phyloP scores from a whole-genome alignment of 2,329 filamentous ascomycete genomes.

The Cordyceps tenuipes region DNA sequence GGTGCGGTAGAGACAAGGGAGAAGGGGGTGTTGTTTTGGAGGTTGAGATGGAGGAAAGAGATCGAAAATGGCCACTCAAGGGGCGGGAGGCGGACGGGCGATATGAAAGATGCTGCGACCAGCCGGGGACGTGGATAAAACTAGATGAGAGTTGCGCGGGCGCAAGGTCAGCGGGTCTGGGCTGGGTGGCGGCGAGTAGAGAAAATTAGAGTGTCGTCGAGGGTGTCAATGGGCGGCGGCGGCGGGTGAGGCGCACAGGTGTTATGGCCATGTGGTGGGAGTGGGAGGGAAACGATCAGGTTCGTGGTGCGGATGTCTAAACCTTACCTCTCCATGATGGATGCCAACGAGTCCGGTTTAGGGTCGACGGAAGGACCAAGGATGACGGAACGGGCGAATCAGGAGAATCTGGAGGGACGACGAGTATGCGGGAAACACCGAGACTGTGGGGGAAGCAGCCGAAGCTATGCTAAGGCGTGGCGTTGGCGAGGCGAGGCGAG shows the following conservation, averaged over 20 bases:
- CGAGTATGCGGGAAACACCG: background rate
- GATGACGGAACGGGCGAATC: background rate
- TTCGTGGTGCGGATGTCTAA: background rate
- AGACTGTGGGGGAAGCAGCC: background rate
- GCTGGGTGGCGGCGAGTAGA: background rate
- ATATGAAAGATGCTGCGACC: slow-evolving; percentile 37
- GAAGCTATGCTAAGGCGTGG: no score
- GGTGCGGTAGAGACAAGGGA: slow-evolving; percentile 24
- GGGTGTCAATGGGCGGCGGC: background rate
- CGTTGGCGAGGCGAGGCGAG: background rate
- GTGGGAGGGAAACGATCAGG: background rate
- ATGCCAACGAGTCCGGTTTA: slow-evolving; percentile 5
- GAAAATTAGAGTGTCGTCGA: background rate
- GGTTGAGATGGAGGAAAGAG: slow-evolving; percentile 43
- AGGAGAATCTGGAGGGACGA: background rate
- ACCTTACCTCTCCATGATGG: slow-evolving; percentile 10
- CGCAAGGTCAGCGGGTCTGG: slow-evolving; percentile 2
- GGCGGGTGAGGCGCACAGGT: slow-evolving; percentile 1
- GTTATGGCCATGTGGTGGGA: slow-evolving; percentile 1
- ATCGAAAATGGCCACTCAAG: slow-evolving; percentile 41
- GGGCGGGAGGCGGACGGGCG: slow-evolving; percentile 24
- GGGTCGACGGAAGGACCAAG: slow-evolving; percentile 10
- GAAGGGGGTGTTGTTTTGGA: slow-evolving; percentile 23
- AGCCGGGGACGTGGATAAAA: slow-evolving; percentile 46
- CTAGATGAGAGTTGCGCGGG: slow-evolving; percentile 23